Evolutionary conservation across 148 eudicot genomes (phyloP), one percentile per base, ranked within the genome.

Genomic region (Suaeda aralocaspica): DNA sequence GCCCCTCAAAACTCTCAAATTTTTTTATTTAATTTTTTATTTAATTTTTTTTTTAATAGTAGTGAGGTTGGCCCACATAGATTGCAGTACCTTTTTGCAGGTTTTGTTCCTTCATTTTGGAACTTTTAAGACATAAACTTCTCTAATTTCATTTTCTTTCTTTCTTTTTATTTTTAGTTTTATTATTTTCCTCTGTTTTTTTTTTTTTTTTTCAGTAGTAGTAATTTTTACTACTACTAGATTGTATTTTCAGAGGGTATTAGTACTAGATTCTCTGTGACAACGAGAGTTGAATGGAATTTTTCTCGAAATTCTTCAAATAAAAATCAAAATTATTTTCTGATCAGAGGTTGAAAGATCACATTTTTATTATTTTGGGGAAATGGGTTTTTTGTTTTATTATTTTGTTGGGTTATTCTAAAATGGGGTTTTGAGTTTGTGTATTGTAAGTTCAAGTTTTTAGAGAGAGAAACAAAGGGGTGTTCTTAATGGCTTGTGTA

Each of bases 41-140:
- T 59, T 42, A 49, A 19, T 49, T 18, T 1, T 19, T 46, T 46
- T 46, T 14, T 61, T 50, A 69, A 72, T 55, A 76, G 71, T 69
- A 79, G 76, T 79, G 68, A 56, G 74, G 44, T 71, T 78, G 87
- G 84, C 88, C 97, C 97, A 88, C 88, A 48, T 72, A 78, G 87
- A 84, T 90, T 81, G 28, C 66, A 62, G 66, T 76, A 44, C 33
- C 78, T 78, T 89, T 88, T 89, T 87, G 84, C 92, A 87, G 92
- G 79, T 78, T 88, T 87, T 89, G 91, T 81, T 89, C 83, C 77
- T 82, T 82, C 74, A 81, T 83, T 86, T 87, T 89, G 88, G 81
- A 82, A 55, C 79, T 76, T 84, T 81, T 75, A n/a, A 77, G 81
- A 81, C 79, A 78, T 49, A 14, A 22, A 28, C 64, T 0, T 41